These are phyloP conservation scores for Leccinum subfulvum DNA, from an alignment of 1,284 basidiomycete species.

Conservation along the genomic window DNA sequence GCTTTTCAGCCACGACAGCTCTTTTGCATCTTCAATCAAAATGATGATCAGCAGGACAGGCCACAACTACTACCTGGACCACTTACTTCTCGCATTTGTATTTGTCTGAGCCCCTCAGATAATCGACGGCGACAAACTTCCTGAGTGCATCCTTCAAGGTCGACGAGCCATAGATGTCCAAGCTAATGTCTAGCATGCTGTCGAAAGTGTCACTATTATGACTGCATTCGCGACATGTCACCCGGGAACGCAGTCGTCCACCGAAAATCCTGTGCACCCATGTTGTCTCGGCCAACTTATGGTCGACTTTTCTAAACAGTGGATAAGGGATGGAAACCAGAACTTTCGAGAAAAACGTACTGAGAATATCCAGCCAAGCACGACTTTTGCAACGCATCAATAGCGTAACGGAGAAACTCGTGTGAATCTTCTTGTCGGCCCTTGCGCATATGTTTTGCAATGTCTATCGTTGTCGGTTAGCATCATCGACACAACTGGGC, in stretches of 20 bases:
- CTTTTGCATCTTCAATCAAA: slow-evolving; percentile 73
- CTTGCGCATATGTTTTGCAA: slow-evolving; percentile 87
- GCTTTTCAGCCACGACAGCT: slow-evolving; percentile 84
- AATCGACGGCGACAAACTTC: slow-evolving; percentile 82
- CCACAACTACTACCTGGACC: background rate
- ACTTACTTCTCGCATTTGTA: slow-evolving; percentile 97
- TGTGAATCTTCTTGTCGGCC: slow-evolving; percentile 98
- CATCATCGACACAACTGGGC: slow-evolving; percentile 3
- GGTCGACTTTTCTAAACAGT: slow-evolving; percentile 68
- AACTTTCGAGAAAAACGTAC: slow-evolving; percentile 43
- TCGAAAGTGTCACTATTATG: slow-evolving; percentile 97
- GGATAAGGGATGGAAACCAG: slow-evolving; percentile 11
- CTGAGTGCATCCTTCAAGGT: slow-evolving; percentile 76
- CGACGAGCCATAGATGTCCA: slow-evolving; percentile 75
- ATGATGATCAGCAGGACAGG: slow-evolving; percentile 3
- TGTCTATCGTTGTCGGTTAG: slow-evolving; percentile 50
- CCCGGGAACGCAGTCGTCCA: slow-evolving; percentile 88
- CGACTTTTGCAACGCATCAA: slow-evolving; percentile 88
- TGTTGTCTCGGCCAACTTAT: slow-evolving; percentile 82
- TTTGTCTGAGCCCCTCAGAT: slow-evolving; percentile 88
- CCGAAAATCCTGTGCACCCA: slow-evolving; percentile 96
- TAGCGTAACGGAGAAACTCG: slow-evolving; percentile 93
- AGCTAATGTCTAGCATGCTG: slow-evolving; percentile 88
- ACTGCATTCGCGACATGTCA: slow-evolving; percentile 83
- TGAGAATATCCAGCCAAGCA: slow-evolving; percentile 73